Conservation (phyloP, 768 basidiomycete species). For the Kwoniella shandongensis region DNA sequence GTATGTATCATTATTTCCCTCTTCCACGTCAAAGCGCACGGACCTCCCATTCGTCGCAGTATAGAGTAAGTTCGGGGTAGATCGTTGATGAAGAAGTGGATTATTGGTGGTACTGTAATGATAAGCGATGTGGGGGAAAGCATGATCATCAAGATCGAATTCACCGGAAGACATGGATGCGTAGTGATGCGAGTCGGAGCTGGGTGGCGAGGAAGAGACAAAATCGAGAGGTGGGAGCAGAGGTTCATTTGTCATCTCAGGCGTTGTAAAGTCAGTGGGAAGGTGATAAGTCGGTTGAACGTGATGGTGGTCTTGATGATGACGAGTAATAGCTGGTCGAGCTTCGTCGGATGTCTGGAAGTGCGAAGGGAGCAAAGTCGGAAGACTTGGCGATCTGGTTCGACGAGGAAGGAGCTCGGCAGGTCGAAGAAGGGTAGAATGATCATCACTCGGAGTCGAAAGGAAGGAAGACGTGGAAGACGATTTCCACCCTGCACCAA, state of each 20-base stretch:
- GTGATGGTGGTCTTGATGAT: too few relatives aligned
- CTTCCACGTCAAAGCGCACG: constrained; percentile 3
- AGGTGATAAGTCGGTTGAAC: background rate
- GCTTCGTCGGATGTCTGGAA: background rate
- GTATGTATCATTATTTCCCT: background rate
- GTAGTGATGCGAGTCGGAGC: background rate
- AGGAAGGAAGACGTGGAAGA: constrained; percentile 8
- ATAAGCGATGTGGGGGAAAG: background rate
- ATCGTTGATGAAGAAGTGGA: constrained; percentile 10
- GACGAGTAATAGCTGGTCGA: too few relatives aligned
- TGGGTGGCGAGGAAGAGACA: background rate
- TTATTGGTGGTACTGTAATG: background rate
- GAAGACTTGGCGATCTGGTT: constrained; percentile 17
- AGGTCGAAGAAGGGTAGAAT: constrained; percentile 3
- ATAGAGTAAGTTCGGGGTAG: constrained; percentile 3
- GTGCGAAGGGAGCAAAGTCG: constrained; percentile 7
- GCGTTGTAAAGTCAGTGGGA: background rate
- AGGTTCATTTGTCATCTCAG: background rate
- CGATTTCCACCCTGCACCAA: constrained; percentile 22
- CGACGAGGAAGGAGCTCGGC: background rate
- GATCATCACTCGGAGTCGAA: background rate
- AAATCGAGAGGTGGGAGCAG: background rate
- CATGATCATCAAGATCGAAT: constrained; percentile 13
- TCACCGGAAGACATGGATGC: constrained; percentile 2
- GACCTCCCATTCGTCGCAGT: background rate